phyloP scores from a whole-genome alignment of 163 green algal species.

The Scenedesmus sp. region DNA sequence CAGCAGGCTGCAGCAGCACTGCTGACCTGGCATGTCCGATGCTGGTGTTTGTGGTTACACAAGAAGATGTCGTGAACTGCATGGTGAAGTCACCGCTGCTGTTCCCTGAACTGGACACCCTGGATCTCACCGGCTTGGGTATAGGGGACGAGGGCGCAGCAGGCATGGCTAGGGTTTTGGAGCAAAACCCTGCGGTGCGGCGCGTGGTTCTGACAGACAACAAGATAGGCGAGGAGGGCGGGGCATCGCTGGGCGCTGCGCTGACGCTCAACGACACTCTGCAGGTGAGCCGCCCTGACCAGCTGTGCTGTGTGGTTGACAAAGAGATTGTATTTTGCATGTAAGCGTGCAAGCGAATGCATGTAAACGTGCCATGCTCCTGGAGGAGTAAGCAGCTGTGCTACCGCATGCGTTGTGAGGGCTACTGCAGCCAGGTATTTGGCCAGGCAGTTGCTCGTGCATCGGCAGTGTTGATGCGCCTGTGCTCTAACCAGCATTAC shows the following conservation, averaged over 20 bases:
- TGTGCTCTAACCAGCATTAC: no score
- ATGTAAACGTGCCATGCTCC: no score
- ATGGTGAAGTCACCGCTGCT: slow-evolving; percentile 38
- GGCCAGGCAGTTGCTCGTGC: no score
- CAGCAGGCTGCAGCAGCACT: slow-evolving; percentile 2
- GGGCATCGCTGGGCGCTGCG: slow-evolving; percentile 8
- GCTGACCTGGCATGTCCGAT: neutral
- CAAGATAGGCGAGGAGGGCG: slow-evolving; percentile 46
- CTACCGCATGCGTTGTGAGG: no score
- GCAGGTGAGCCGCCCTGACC: slow-evolving; percentile 8
- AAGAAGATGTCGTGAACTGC: slow-evolving; percentile 28
- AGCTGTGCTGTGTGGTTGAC: no score
- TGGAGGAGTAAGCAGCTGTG: no score
- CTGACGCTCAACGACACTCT: slow-evolving; percentile 22
- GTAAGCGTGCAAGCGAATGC: no score
- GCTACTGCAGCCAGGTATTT: no score
- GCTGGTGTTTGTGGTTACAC: slow-evolving; percentile 37
- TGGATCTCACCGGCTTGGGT: slow-evolving; percentile 47
- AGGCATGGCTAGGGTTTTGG: slow-evolving; percentile 34
- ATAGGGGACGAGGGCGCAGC: slow-evolving; percentile 41
- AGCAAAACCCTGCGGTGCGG: slow-evolving; percentile 33
- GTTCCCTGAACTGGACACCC: slow-evolving; percentile 44
- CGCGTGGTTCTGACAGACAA: slow-evolving; percentile 50
- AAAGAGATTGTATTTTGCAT: no score
- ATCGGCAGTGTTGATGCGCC: no score